phyloP scores from a whole-genome alignment of 352 stramenopile genomes.

The Globisporangium recalcitrans region DNA sequence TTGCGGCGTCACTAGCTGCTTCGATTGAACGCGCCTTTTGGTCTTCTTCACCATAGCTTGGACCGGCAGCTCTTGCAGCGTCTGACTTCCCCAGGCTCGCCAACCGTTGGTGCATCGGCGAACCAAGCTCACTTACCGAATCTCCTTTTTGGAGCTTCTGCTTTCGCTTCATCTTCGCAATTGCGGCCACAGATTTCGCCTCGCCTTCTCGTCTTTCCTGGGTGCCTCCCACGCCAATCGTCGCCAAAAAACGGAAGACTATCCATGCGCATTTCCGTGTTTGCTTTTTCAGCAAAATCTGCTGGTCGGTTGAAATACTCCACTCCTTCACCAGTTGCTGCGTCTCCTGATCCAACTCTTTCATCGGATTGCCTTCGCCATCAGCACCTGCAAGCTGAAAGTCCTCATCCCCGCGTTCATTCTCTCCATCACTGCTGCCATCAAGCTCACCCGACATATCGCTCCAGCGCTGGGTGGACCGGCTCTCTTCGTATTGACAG shows the following conservation, averaged over 20 bases:
- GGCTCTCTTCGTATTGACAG: slow-evolving; percentile 40
- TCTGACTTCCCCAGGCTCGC: slow-evolving; percentile 13
- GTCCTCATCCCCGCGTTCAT: slow-evolving; percentile 20
- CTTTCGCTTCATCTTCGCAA: slow-evolving; percentile 72
- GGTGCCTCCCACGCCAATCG: slow-evolving; percentile 61
- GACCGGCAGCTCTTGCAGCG: slow-evolving; percentile 19
- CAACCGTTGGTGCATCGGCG: slow-evolving; percentile 17
- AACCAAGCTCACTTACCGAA: slow-evolving; percentile 14
- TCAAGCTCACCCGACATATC: slow-evolving; percentile 25
- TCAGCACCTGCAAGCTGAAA: not conserved
- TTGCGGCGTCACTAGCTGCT: slow-evolving; percentile 74
- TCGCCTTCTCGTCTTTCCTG: slow-evolving; percentile 71
- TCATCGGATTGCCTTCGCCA: not conserved
- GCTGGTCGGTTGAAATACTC: slow-evolving; percentile 55
- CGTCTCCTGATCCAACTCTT: not conserved
- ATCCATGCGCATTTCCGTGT: slow-evolving; percentile 70
- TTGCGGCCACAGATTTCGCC: slow-evolving; percentile 52
- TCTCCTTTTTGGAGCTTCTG: slow-evolving; percentile 45
- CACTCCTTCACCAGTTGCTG: slow-evolving; percentile 33
- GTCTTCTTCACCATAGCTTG: slow-evolving; percentile 55
- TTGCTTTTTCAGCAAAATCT: slow-evolving; percentile 66
- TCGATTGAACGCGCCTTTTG: slow-evolving; percentile 48
- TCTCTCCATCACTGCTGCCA: slow-evolving; percentile 20
- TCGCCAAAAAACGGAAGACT: slow-evolving; percentile 76
- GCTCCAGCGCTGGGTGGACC: slow-evolving; percentile 21